Percentiles rank a stretch among this genome's conserved stretches.
Conservation (phyloP, 495 filamentous ascomycete genomes). For the Annulohypoxylon nitens region DNA sequence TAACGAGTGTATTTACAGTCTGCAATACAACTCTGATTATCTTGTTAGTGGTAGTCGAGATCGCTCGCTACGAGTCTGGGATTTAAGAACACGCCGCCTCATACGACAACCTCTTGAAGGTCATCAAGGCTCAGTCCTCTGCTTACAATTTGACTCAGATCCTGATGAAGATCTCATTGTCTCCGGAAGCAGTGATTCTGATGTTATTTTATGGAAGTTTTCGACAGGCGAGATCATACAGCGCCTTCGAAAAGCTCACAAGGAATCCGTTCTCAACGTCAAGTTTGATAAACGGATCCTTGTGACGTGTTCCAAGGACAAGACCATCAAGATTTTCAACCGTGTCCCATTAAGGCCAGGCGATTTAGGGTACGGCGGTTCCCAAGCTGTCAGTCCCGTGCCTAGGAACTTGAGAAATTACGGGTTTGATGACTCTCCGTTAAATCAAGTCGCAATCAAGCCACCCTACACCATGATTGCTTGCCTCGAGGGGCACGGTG, state of each 20-base stretch:
- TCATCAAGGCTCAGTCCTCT: constrained; percentile 89
- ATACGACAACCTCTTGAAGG: constrained; percentile 76
- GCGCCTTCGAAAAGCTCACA: constrained; percentile 78
- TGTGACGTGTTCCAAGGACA: constrained; percentile 97
- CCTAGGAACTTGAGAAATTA: constrained; percentile 62
- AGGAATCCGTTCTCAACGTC: constrained; percentile 94
- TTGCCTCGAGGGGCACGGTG: constrained; percentile 82
- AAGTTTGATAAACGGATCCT: constrained; percentile 91
- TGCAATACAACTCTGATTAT: constrained; percentile 86
- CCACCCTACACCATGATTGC: constrained; percentile 81
- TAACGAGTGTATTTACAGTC: constrained; percentile 92
- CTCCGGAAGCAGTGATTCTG: constrained; percentile 90
- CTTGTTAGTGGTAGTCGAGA: constrained; percentile 96
- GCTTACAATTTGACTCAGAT: constrained; percentile 95
- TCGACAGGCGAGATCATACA: constrained; percentile 87
- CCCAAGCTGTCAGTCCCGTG: constrained; percentile 63
- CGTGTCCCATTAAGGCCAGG: constrained; percentile 75
- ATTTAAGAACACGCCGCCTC: constrained; percentile 83
- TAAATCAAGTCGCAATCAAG: constrained; percentile 61
- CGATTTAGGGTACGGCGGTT: constrained; percentile 71
- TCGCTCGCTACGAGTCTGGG: constrained; percentile 88
- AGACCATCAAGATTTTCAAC: constrained; percentile 95
- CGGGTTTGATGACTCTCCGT: constrained; percentile 61
- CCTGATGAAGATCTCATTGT: constrained; percentile 91
- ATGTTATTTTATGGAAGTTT: constrained; percentile 92